Evolutionary conservation across 2,329 filamentous ascomycete species (phyloP), one percentile per base, ranked within the genome.

Genomic region (Neonectria sp.): DNA sequence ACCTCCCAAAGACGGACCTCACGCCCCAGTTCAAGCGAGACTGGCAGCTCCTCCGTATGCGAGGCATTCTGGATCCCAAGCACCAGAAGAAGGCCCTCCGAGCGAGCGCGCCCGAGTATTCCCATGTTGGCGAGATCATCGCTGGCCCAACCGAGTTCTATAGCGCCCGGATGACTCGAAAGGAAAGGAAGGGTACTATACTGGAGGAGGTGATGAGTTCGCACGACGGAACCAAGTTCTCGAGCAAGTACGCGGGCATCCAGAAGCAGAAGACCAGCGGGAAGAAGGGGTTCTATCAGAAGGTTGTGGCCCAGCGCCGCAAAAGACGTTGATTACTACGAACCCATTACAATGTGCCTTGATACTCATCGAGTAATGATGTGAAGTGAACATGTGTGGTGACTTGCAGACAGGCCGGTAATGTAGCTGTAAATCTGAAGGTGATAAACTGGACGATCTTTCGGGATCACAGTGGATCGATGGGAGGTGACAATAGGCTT

Each of bases 31-130:
- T 98, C 68, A 97, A 95, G 82, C 89, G 94, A 73, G 95, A 99
- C 78, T 86, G 98, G 57, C 95, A 98, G 81, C 85, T 98, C 12
- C 85, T 99, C 66, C 91, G 94, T 71, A 95, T 98, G 92, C 91
- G 96, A 79, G 92, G 91, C 63, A 91, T 97, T 24, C 86, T 98
- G 25, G 95, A 98, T 72, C 91, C 95, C 1, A 95, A 98, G 79
- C 93, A 95, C 76, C 97, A 97, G 86, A 97, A 95, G 80, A 98
- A 98, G 81, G 91, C 95, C 58, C 87, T 90, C 62, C 95, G 92
- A 78, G 86, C 88, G 65, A 76, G 68, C 45, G 74, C 78, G 11
- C 96, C 96, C 1, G 90, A 94, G 68, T 98, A 93, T 78, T 97
- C 93, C 24, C 94, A 97, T 75, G 90, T 97, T 31, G 96, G 95